phyloP scores from a whole-genome alignment of 345 rosid species.

The Hibiscus mutabilis region DNA sequence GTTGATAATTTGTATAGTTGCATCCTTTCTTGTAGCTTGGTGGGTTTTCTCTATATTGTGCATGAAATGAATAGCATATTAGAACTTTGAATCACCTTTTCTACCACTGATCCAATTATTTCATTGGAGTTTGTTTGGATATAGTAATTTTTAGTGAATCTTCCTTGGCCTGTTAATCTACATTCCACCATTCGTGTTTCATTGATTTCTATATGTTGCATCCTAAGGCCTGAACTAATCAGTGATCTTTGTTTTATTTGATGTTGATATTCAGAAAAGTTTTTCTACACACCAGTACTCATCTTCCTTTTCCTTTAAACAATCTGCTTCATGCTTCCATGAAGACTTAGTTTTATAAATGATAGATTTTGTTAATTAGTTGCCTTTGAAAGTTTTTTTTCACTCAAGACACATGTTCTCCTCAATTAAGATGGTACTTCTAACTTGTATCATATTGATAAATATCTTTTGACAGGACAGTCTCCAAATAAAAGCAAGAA shows the following conservation, averaged over 20 bases:
- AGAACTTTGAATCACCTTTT: neutral
- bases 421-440: neutral
- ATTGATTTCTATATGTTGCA: neutral
- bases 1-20: neutral
- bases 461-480: slow-evolving; percentile 40
- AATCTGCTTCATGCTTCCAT: slow-evolving; percentile 1
- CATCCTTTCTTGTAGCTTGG: neutral
- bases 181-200: neutral
- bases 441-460: slow-evolving; percentile 4
- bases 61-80: neutral
- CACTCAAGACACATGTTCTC: neutral
- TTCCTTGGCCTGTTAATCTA: slow-evolving; percentile 1
- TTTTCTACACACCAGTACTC: neutral
- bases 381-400: neutral
- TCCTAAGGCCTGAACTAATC: neutral
- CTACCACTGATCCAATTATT: neutral
- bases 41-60: neutral
- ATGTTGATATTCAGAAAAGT: neutral
- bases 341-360: neutral
- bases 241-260: neutral
- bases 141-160: neutral
- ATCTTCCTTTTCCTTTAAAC: neutral
- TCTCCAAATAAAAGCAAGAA: slow-evolving; percentile 43
- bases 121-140: neutral
- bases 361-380: neutral